phyloP scores from a whole-genome alignment of 2,329 filamentous ascomycete species.

The Chrysoporthe austroafricana region DNA sequence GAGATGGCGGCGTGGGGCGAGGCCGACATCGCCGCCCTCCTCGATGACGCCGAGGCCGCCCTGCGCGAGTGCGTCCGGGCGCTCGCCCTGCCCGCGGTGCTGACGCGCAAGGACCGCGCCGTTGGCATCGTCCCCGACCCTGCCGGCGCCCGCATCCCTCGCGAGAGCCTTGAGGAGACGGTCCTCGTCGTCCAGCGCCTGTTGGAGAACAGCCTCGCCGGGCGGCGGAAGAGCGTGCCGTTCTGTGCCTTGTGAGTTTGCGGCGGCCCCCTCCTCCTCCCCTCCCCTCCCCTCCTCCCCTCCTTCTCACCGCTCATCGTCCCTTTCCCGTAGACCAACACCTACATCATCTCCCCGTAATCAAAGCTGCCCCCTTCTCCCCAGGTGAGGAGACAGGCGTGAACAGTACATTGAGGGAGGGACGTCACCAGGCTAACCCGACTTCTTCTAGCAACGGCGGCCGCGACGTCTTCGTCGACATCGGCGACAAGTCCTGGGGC shows the following conservation, averaged over 20 bases:
- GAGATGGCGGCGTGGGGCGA: conserved; percentile 81
- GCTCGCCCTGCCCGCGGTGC: conserved; percentile 75
- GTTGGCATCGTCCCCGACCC: conserved; percentile 75
- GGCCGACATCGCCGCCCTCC: conserved; percentile 74
- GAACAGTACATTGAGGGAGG: too few relatives aligned
- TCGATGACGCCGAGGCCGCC: conserved; percentile 86
- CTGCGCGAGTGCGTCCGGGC: conserved; percentile 80
- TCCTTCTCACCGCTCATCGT: too few relatives aligned
- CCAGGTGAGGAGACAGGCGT: too few relatives aligned
- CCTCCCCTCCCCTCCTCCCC: not conserved
- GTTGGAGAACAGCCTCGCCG: conserved; percentile 77
- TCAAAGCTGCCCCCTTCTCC: too few relatives aligned
- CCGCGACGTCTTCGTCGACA: conserved; percentile 97
- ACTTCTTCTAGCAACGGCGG: conserved; percentile 70
- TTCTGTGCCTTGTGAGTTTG: conserved; percentile 79
- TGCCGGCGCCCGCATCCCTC: conserved; percentile 69
- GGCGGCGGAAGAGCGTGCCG: conserved; percentile 62
- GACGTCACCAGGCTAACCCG: too few relatives aligned
- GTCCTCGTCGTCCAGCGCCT: conserved; percentile 93
- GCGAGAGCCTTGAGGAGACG: conserved; percentile 93
- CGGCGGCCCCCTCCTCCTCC: too few relatives aligned
- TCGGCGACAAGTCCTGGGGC: conserved; percentile 97
- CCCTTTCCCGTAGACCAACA: too few relatives aligned
- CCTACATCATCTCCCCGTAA: too few relatives aligned
- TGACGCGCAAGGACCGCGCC: conserved; percentile 87